These are phyloP conservation scores for Daldinia childiae DNA, from an alignment of 495 filamentous ascomycete genomes.

Conservation along the genomic window DNA sequence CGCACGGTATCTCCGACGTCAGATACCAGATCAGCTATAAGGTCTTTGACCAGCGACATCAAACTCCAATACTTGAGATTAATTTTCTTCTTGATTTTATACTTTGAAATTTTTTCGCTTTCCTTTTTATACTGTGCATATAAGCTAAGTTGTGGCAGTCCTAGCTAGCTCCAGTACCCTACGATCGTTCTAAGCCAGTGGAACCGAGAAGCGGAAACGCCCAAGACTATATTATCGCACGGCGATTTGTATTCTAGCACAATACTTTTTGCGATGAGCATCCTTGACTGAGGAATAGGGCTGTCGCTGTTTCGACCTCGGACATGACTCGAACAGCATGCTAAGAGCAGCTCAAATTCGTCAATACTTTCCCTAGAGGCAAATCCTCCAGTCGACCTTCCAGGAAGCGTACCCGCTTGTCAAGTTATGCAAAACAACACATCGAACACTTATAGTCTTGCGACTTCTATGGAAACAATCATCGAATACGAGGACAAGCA, in stretches of 20 bases:
- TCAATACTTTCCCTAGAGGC: not conserved
- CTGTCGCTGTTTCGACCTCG: not conserved
- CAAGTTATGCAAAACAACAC: not conserved
- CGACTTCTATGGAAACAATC: not conserved
- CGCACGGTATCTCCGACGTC: constrained; percentile 12
- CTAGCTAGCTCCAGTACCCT: not conserved
- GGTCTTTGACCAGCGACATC: not conserved
- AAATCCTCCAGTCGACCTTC: not conserved
- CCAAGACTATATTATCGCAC: not conserved
- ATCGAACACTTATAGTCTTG: not conserved
- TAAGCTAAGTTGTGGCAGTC: not conserved
- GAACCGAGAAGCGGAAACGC: not conserved
- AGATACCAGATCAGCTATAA: not conserved
- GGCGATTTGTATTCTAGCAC: not conserved
- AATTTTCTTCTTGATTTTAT: not conserved
- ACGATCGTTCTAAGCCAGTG: not conserved
- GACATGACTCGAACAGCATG: not conserved
- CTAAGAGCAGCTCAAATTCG: not conserved
- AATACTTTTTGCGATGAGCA: not conserved
- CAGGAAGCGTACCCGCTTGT: not conserved
- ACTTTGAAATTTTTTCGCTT: not conserved
- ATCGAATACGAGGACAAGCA: not conserved
- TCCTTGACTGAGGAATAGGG: not conserved
- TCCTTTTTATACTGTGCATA: not conserved
- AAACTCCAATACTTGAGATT: not conserved